Evolutionary conservation across 2,329 filamentous ascomycete species (phyloP), one percentile per base, ranked within the genome.

Genomic region (Colletotrichum eleusines): DNA sequence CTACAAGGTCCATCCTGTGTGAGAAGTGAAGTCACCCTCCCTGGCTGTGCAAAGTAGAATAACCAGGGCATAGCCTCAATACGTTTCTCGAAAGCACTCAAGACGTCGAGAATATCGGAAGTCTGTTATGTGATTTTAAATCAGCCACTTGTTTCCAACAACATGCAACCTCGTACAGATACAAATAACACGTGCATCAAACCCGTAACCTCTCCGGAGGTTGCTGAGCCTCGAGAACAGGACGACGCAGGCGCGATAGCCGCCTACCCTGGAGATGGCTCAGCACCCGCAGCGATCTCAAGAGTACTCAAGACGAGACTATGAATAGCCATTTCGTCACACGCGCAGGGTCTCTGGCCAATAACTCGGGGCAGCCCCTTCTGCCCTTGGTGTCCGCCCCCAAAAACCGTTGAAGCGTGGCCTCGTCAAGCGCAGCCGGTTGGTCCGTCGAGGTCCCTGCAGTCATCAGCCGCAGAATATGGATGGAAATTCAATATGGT

Each of bases 321-420:
- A 35, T 67, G 50, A 42, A 42, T 61, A 57, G n/a, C 50, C 31
- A 16, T 23, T 20, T 5, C 67, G 18, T 60, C 33, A 46, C 31
- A 40, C 7, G 18, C 12, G 28, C 23, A 40, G 40, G 9, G 28
- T 33, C 38, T 8, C 7, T 9, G 35, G 31, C 28, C 66, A 66
- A 38, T 61, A 33, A 55, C 40, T 33, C 14, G 26, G 55, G 20
- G 26, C 33, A 61, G 55, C 67, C 55, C 63, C 55, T 35, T 55
- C 35, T 31, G 40, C 63, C 55, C 48, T 55, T 66, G 67, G 20
- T 50, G 23, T 66, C 46, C 48, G 54, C 48, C 38, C 55, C 40
- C 26, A 44, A 38, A 33, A 57, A 8, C 38, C 12, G 33, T 28
- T 35, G 44, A 50, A 66, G 55, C 63, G 44, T 61, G 67, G 67